phyloP scores from a whole-genome alignment of 805 yeast genomes.

The Schwanniomyces sp. region DNA sequence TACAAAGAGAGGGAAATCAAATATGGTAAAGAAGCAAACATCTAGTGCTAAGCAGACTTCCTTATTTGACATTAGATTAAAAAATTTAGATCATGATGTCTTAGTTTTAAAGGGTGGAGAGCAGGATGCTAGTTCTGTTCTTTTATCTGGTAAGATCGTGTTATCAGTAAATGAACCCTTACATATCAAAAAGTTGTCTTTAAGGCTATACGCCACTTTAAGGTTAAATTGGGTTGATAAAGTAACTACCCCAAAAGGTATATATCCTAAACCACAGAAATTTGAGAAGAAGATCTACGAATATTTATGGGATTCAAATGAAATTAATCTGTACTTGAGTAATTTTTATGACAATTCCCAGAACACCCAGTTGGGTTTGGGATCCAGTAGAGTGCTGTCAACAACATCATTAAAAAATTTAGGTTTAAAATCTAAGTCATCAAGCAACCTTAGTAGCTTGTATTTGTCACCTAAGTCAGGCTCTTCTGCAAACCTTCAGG shows the following conservation, averaged over 20 bases:
- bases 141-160: conserved; percentile 76
- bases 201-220: conserved; percentile 67
- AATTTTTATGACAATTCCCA: conserved; percentile 27
- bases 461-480: conserved; percentile 19
- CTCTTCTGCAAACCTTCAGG: conserved; percentile 11
- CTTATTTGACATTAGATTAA: conserved; percentile 53
- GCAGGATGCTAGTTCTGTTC: conserved; percentile 72
- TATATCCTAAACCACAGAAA: conserved; percentile 45
- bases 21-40: conserved; percentile 5
- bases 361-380: conserved; percentile 18
- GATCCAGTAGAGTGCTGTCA: conserved; percentile 39
- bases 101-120: conserved; percentile 77
- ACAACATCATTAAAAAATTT: conserved; percentile 42
- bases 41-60: conserved; percentile 25
- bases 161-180: conserved; percentile 76
- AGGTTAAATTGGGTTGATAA: conserved; percentile 65
- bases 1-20: not conserved
- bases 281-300: conserved; percentile 70
- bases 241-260: conserved; percentile 45
- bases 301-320: conserved; percentile 73
- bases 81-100: conserved; percentile 73
- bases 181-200: conserved; percentile 58
- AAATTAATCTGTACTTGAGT: conserved; percentile 44
- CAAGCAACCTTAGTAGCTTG: conserved; percentile 14
- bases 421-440: conserved; percentile 38